Evolutionary conservation across 352 stramenopile species (phyloP), one percentile per base, ranked within the genome.

Genomic region (Phytophthora idaei): DNA sequence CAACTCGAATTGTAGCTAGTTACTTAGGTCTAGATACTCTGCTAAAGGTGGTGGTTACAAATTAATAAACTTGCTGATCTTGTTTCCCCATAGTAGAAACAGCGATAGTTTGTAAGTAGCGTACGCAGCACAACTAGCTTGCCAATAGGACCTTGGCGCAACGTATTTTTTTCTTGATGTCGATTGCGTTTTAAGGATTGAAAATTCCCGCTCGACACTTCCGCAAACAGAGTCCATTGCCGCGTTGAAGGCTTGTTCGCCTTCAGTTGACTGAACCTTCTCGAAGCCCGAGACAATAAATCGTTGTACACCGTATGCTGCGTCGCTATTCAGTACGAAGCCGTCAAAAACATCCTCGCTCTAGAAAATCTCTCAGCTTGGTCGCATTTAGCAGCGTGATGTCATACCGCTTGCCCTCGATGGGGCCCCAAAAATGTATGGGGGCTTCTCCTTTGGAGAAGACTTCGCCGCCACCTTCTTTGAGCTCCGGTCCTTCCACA

Each of bases 71-170:
- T 67, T 60, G 59, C 59, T 67, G 48, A 56, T 60, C 21, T 60
- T 34, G n/a, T 60, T 67, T 45, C 41, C 42, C 48, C n/a, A 25
- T 67, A 46, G 32, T 60, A 45, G 25, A 17, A 60, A 34, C 49
- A 60, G 48, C 60, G 50, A 36, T 39, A 60, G 25, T 67, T 56
- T 15, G 59, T 67, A 32, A 67, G 49, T 12, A 66, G 25, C 41
- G 55, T 66, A 41, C 39, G 55, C 17, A 59, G 21, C 39, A 55
- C 48, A 17, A 66, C 17, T 55, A 59, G 14, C 41, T 59, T 66
- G 47, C 41, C 39, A 32, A 59, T 55, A 48, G 41, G 49, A 50
- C 41, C 42, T 17, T 54, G 39, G 17, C 42, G 50, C 25, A 66
- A 34, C 31, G 21, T 50, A 53, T 21, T 54, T 12, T 12, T 15